phyloP scores from a whole-genome alignment of 129 eudicot species.

The sunflower (Helianthus annuus) region HanXRQr2.0-SUNRISE NC_035447.2:169111529-169112028 shows the following conservation, averaged over 20 bases:
- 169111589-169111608: background rate
- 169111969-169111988: too few relatives aligned
- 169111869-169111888: too few relatives aligned
- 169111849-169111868: too few relatives aligned
- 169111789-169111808: background rate
- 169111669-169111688: constrained; percentile 59
- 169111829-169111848: too few relatives aligned
- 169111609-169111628: background rate
- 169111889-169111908: too few relatives aligned
- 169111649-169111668: constrained; percentile 70
- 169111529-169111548: background rate
- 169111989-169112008: too few relatives aligned
- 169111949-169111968: too few relatives aligned
- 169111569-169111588: background rate
- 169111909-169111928: too few relatives aligned
- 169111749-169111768: background rate
- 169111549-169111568: background rate
- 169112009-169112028: too few relatives aligned
- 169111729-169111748: background rate
- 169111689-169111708: constrained; percentile 71
- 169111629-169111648: constrained; percentile 22
- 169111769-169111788: background rate
- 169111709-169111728: constrained; percentile 54
- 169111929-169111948: too few relatives aligned
- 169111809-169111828: too few relatives aligned